Percentiles rank a stretch among this genome's conserved stretches.
Conservation (phyloP, 2,329 filamentous ascomycete species). For the Apiospora sp. region DNA sequence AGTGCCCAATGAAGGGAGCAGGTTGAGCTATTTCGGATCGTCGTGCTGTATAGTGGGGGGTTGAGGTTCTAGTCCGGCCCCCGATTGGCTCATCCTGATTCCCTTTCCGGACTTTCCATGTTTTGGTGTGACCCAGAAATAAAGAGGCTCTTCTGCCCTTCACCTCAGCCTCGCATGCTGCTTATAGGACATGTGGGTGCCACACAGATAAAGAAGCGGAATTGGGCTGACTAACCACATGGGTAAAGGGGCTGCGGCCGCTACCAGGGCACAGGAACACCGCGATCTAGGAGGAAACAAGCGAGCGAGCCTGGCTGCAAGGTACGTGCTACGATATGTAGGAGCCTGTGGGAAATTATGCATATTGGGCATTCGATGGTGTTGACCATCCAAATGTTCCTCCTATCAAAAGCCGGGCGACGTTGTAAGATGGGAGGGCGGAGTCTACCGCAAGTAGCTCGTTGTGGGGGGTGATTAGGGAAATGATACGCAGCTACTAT, state of each 20-base stretch:
- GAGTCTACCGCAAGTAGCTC: neutral
- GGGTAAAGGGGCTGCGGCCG: neutral
- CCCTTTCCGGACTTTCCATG: neutral
- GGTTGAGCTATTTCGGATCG: conserved; percentile 1
- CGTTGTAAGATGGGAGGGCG: conserved; percentile 10
- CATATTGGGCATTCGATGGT: neutral
- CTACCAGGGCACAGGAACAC: neutral
- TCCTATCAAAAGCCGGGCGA: neutral
- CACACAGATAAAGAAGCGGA: neutral
- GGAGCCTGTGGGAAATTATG: neutral
- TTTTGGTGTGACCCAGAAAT: neutral
- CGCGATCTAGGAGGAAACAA: neutral
- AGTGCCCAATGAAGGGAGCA: neutral
- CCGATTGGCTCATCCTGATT: conserved; percentile 15
- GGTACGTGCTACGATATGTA: neutral
- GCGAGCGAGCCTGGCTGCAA: neutral
- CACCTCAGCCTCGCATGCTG: conserved; percentile 11
- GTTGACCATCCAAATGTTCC: neutral
- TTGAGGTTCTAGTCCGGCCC: neutral
- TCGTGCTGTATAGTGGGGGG: conserved; percentile 3
- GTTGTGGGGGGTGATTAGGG: conserved; percentile 12
- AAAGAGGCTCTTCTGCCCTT: neutral
- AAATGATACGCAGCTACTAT: neutral
- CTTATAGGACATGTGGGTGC: neutral
- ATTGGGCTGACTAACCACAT: conserved; percentile 4